phyloP scores from a whole-genome alignment of 2,329 filamentous ascomycete genomes.

The Penicillium sp. region DNA sequence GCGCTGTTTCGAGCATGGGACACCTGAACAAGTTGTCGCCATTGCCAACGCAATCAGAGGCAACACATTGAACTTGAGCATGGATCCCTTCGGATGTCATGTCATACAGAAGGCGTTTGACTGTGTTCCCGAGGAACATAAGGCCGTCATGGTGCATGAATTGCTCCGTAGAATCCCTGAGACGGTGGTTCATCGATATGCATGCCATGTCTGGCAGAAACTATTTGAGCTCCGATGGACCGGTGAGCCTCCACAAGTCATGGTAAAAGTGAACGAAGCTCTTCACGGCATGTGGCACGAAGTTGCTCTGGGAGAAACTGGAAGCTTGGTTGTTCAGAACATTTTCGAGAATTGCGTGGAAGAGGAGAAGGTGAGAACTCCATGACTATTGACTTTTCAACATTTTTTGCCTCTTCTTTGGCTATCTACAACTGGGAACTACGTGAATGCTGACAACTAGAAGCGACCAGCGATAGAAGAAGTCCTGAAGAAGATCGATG shows the following conservation, averaged over 20 bases:
- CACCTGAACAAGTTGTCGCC: constrained; percentile 84
- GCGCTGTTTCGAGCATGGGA: constrained; percentile 97
- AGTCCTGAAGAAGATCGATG: constrained; percentile 88
- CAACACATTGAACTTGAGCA: constrained; percentile 87
- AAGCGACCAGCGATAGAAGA: constrained; percentile 96
- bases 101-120: constrained; percentile 99
- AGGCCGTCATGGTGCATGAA: constrained; percentile 98
- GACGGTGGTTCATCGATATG: constrained; percentile 96
- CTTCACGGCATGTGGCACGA: constrained; percentile 98
- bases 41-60: constrained; percentile 93
- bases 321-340: constrained; percentile 96
- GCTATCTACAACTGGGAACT: neutral
- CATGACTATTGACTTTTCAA: neutral
- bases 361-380: constrained; percentile 78
- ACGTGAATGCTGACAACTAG: constrained; percentile 18
- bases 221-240: constrained; percentile 96
- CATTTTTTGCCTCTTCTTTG: neutral
- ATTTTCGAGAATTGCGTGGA: constrained; percentile 99
- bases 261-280: constrained; percentile 96
- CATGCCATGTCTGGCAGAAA: constrained; percentile 99
- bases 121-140: constrained; percentile 94
- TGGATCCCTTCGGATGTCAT: constrained; percentile 98
- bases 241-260: constrained; percentile 90
- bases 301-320: constrained; percentile 92
- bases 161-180: constrained; percentile 90